Percentiles rank a stretch among this genome's conserved stretches.
phyloP scores from a whole-genome alignment of 768 basidiomycete species.

The Paxillus involutus region DNA sequence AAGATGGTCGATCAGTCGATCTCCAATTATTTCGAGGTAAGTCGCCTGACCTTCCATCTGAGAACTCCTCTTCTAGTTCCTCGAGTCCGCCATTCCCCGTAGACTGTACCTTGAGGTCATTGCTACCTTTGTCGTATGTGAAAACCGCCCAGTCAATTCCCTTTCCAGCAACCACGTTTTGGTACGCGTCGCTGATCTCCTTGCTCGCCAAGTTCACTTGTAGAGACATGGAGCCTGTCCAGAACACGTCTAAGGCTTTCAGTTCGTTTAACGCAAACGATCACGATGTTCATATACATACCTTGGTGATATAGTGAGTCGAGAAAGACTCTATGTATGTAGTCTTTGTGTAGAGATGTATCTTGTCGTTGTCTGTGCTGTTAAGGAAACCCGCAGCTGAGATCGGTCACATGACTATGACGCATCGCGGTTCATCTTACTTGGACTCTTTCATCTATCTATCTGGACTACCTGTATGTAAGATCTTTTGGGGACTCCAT shows the following conservation, averaged over 20 bases:
- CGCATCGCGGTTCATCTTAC: neutral
- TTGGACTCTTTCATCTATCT: no score
- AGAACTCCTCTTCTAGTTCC: conserved; percentile 92
- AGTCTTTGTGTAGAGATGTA: neutral
- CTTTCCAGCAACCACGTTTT: conserved; percentile 64
- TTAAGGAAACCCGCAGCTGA: neutral
- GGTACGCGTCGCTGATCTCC: conserved; percentile 73
- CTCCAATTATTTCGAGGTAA: neutral
- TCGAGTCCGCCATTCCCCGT: conserved; percentile 88
- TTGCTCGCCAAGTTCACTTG: conserved; percentile 76
- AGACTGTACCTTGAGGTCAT: conserved; percentile 85
- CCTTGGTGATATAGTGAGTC: neutral
- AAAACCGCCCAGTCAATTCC: conserved; percentile 78
- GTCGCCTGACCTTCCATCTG: conserved; percentile 75
- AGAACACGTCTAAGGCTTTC: neutral
- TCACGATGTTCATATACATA: neutral
- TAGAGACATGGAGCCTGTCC: conserved; percentile 57
- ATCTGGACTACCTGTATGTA: no score
- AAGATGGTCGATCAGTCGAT: conserved; percentile 4
- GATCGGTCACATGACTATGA: conserved; percentile 15
- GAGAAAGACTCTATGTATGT: no score
- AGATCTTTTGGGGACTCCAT: conserved; percentile 31
- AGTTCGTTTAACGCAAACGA: neutral
- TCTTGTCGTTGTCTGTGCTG: no score
- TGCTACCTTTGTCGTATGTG: conserved; percentile 78